Evolutionary conservation across 2,329 filamentous ascomycete species (phyloP).

Genomic region (Gnomoniopsis sp.): DNA sequence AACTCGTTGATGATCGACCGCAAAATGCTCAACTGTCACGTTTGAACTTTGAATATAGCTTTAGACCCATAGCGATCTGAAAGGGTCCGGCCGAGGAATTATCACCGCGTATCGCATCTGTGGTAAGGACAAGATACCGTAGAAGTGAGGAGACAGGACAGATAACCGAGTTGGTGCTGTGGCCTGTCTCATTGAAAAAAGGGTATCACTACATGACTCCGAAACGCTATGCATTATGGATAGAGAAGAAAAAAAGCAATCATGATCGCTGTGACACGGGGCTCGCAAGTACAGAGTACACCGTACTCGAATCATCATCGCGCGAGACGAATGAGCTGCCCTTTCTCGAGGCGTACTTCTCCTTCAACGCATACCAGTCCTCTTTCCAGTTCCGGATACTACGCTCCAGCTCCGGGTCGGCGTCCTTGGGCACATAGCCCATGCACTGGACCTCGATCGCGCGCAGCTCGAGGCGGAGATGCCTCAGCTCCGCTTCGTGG

Average conservation of each 20-base stretch:
- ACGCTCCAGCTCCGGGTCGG: conserved; percentile 53
- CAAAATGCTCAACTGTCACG: too few relatives aligned
- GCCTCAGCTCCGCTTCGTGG: conserved; percentile 58
- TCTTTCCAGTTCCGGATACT: conserved; percentile 61
- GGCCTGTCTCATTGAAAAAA: too few relatives aligned
- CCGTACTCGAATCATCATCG: conserved; percentile 5
- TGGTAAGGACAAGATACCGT: too few relatives aligned
- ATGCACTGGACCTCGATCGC: conserved; percentile 58
- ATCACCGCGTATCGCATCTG: too few relatives aligned
- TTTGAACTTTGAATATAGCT: too few relatives aligned
- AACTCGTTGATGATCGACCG: too few relatives aligned
- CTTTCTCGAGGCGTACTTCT: conserved; percentile 12
- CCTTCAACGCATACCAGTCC: conserved; percentile 49
- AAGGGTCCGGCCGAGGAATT: too few relatives aligned
- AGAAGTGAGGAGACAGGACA: too few relatives aligned
- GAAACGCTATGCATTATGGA: not conserved
- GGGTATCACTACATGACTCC: not conserved
- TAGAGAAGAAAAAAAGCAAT: not conserved
- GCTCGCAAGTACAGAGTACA: conserved; percentile 7
- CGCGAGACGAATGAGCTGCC: conserved; percentile 2
- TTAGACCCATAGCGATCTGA: too few relatives aligned
- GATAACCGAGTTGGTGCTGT: too few relatives aligned
- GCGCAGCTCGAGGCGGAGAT: conserved; percentile 59
- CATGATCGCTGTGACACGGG: not conserved
- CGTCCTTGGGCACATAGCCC: conserved; percentile 42